Evolutionary conservation across 306 rosid species (phyloP).

Genomic region (Ziziphus jujuba): DNA sequence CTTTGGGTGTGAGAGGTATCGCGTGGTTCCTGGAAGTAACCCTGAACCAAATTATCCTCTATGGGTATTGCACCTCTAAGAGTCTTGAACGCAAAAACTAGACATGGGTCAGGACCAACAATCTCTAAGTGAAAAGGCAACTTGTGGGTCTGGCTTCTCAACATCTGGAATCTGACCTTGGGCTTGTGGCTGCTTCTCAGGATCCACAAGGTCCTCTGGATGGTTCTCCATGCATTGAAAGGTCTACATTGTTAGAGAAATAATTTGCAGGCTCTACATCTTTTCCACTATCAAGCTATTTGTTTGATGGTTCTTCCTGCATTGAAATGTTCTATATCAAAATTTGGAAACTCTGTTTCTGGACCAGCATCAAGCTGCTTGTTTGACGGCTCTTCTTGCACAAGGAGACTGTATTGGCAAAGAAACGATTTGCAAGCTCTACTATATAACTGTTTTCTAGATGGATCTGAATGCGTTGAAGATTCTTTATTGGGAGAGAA

Average conservation of each 20-base stretch:
- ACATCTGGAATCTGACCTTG: slow-evolving; percentile 31
- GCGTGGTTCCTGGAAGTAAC: slow-evolving; percentile 51
- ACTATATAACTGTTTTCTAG: too few relatives aligned
- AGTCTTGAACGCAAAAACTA: slow-evolving; percentile 77
- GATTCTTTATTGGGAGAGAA: slow-evolving; percentile 5
- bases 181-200: slow-evolving; percentile 28
- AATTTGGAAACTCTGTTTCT: slow-evolving; percentile 1
- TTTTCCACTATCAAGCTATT: too few relatives aligned
- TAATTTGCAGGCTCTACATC: neutral
- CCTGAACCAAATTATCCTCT: slow-evolving; percentile 58
- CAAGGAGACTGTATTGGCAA: too few relatives aligned
- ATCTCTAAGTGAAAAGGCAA: slow-evolving; percentile 66
- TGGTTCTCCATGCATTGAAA: slow-evolving; percentile 27
- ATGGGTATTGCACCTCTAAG: slow-evolving; percentile 84
- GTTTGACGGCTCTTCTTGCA: too few relatives aligned
- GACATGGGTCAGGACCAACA: slow-evolving; percentile 85
- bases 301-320: too few relatives aligned
- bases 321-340: too few relatives aligned
- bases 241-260: slow-evolving; percentile 6
- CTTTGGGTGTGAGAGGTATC: slow-evolving; percentile 36
- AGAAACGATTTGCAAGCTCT: too few relatives aligned
- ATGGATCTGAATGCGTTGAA: slow-evolving; percentile 1
- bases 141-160: slow-evolving; percentile 46
- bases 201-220: slow-evolving; percentile 22
- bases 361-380: neutral